These are phyloP conservation scores for Cytospora leucostoma DNA, from an alignment of 2,329 filamentous ascomycete genomes.

Conservation along the genomic window DNA sequence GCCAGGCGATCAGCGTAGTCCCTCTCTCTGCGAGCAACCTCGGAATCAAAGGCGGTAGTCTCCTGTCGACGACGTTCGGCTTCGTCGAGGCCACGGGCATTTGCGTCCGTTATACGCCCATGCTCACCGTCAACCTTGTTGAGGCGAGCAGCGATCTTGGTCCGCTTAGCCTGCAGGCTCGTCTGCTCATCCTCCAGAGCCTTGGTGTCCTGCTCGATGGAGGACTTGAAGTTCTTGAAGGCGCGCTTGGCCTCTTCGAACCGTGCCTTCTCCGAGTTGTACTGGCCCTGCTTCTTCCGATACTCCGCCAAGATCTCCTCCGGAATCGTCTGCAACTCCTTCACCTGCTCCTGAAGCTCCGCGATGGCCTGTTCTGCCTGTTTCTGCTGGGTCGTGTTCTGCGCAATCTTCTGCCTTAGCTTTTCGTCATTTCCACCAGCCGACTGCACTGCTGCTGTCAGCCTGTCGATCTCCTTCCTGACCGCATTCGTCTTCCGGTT, in stretches of 20 bases:
- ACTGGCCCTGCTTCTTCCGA: conserved; percentile 54
- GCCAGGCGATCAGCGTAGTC: conserved; percentile 45
- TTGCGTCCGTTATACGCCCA: conserved; percentile 69
- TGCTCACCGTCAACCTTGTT: conserved; percentile 73
- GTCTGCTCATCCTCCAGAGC: conserved; percentile 65
- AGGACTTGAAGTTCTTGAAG: conserved; percentile 60
- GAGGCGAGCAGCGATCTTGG: conserved; percentile 71
- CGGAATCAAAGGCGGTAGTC: conserved; percentile 48
- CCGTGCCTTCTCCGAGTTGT: conserved; percentile 57
- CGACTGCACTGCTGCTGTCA: conserved; percentile 66
- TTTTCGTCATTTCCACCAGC: conserved; percentile 75
- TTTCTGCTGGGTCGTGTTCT: conserved; percentile 73
- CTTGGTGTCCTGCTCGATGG: conserved; percentile 64
- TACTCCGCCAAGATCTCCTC: conserved; percentile 61
- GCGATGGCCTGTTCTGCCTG: conserved; percentile 49
- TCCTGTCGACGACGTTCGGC: conserved; percentile 61
- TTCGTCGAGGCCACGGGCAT: conserved; percentile 64
- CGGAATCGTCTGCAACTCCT: conserved; percentile 64
- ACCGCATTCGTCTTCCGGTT: conserved; percentile 67
- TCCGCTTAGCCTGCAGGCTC: conserved; percentile 65
- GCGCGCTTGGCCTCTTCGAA: conserved; percentile 59
- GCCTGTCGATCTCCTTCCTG: conserved; percentile 72
- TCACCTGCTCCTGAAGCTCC: conserved; percentile 59
- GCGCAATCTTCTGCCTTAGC: conserved; percentile 71
- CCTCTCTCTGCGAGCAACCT: conserved; percentile 48